These are phyloP conservation scores for Collybiopsis luxurians DNA, from an alignment of 768 basidiomycete species.

Conservation along the genomic window DNA sequence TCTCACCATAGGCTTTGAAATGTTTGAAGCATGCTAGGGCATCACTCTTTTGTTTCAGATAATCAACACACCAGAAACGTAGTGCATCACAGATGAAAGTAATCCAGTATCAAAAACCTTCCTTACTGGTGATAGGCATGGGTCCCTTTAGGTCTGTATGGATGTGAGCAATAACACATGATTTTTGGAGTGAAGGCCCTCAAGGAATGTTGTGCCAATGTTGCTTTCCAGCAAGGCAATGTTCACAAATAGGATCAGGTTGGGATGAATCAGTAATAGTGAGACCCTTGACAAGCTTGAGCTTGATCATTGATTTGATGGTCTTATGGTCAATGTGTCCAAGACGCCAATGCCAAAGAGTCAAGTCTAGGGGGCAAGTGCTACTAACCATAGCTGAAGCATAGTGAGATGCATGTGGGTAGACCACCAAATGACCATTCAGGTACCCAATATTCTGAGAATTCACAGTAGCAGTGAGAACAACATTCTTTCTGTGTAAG, in stretches of 20 bases:
- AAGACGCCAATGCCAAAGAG: constrained; percentile 19
- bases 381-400: neutral
- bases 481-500: neutral
- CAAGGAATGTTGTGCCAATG: neutral
- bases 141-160: constrained; percentile 22
- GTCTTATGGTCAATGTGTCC: constrained; percentile 14
- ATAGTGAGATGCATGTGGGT: neutral
- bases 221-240: constrained; percentile 18
- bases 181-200: neutral
- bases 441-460: constrained; percentile 17
- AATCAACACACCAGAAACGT: constrained; percentile 3
- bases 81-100: constrained; percentile 16
- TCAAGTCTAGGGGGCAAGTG: constrained; percentile 12
- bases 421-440: neutral
- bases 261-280: constrained; percentile 9
- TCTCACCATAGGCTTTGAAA: constrained; percentile 21
- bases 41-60: constrained; percentile 15
- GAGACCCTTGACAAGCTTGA: constrained; percentile 15
- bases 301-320: constrained; percentile 4
- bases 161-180: neutral
- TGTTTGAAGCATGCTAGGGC: constrained; percentile 13
- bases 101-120: constrained; percentile 18
- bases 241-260: constrained; percentile 21
- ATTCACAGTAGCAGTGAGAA: constrained; percentile 17
- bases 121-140: constrained; percentile 7